Conservation (phyloP, 2,329 filamentous ascomycete species). For the Botrytis elliptica region DNA sequence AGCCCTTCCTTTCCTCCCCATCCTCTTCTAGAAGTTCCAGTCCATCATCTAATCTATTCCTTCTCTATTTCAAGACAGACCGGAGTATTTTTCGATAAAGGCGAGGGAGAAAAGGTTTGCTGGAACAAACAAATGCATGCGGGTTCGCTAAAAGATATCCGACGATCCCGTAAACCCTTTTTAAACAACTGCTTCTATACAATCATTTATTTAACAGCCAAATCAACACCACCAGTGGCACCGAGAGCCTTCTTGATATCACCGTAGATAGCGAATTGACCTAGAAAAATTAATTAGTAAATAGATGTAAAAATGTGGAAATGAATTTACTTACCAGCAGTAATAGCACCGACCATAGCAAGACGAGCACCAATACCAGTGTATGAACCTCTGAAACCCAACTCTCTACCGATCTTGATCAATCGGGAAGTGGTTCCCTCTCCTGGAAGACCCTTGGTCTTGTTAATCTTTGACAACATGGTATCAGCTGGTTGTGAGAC, state of each 20-base stretch:
- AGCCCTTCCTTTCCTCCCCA: not conserved
- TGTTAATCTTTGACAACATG: slow-evolving; percentile 96
- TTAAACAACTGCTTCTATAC: slow-evolving; percentile 31
- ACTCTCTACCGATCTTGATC: slow-evolving; percentile 85
- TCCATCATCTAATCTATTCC: slow-evolving; percentile 15
- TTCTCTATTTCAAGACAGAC: slow-evolving; percentile 11
- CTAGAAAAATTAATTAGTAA: slow-evolving; percentile 44
- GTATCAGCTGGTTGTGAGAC: slow-evolving; percentile 90
- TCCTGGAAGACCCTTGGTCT: slow-evolving; percentile 83
- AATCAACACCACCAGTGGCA: slow-evolving; percentile 71
- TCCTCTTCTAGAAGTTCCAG: not conserved
- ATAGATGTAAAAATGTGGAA: not conserved
- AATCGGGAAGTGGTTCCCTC: slow-evolving; percentile 78
- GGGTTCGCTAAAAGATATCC: slow-evolving; percentile 11
- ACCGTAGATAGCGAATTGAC: slow-evolving; percentile 89
- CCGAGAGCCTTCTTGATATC: slow-evolving; percentile 68
- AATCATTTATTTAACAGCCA: slow-evolving; percentile 47
- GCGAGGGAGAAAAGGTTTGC: slow-evolving; percentile 4
- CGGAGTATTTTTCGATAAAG: not conserved
- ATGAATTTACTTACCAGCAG: slow-evolving; percentile 10
- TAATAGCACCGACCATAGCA: slow-evolving; percentile 22
- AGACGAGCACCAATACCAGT: slow-evolving; percentile 73
- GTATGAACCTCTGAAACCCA: slow-evolving; percentile 76
- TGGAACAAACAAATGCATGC: slow-evolving; percentile 12
- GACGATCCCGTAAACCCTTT: slow-evolving; percentile 14